Evolutionary conservation across 1,139 yeast species (phyloP).

Genomic region (Geotrichum fermentans): DNA sequence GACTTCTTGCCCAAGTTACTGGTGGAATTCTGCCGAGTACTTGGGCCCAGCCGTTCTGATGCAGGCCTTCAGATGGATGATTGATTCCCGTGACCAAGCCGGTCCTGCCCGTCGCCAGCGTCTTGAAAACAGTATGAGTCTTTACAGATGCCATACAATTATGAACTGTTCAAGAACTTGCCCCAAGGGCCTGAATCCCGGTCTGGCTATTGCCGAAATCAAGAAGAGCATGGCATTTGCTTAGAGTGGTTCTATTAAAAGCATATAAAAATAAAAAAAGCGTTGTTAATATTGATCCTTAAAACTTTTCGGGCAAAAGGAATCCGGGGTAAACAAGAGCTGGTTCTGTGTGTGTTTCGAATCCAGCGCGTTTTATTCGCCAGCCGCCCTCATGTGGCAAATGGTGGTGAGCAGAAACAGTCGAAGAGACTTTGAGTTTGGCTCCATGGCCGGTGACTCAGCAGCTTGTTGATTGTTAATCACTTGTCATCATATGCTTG

Average conservation of each 20-base stretch:
- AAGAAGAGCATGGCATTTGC: slow-evolving; percentile 88
- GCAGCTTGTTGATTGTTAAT: too few relatives aligned
- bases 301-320: too few relatives aligned
- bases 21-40: slow-evolving; percentile 99
- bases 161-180: slow-evolving; percentile 98
- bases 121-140: slow-evolving; percentile 94
- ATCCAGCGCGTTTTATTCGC: too few relatives aligned
- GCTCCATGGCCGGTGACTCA: too few relatives aligned
- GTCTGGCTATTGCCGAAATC: slow-evolving; percentile 94
- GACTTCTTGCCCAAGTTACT: slow-evolving; percentile 97
- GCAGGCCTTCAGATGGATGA: slow-evolving; percentile 99
- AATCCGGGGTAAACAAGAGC: too few relatives aligned
- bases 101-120: slow-evolving; percentile 72
- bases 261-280: not conserved
- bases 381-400: too few relatives aligned
- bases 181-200: slow-evolving; percentile 99
- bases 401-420: too few relatives aligned
- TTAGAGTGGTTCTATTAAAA: slow-evolving; percentile 33
- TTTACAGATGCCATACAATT: slow-evolving; percentile 98
- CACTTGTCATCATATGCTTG: too few relatives aligned
- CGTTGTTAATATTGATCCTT: too few relatives aligned
- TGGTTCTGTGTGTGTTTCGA: too few relatives aligned
- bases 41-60: slow-evolving; percentile 96
- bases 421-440: too few relatives aligned
- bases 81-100: slow-evolving; percentile 95